Base-by-base conservation (phyloP, 2,329 filamentous ascomycete genomes). In the Bipolaris cookei region DNA sequence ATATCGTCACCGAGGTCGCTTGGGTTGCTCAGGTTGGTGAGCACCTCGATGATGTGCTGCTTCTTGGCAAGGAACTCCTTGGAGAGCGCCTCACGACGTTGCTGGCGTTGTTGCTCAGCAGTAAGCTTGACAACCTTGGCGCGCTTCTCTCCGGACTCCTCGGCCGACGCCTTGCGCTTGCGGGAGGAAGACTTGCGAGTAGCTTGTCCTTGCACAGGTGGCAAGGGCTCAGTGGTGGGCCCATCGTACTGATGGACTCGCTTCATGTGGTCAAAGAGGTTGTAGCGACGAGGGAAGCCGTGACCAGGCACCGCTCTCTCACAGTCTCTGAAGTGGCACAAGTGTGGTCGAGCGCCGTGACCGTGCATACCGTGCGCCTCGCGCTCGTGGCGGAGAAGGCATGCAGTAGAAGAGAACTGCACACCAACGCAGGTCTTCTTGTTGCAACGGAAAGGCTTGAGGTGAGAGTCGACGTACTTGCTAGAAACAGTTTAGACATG, bases 391-490 rank as follows among this genome's bases (percentile, higher is more conserved):
- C 94, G 91, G 59, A 97, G 90, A 23, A 97, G 86, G 78, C 94
- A 97, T 34, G 94, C 94, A 61, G 94, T 97, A 38, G 94, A 97
- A 14, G 94, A 97, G 78, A 98, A 98, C 41, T 90, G 88, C 63
- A 92, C 87, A 73, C 92, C 90, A 76, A 91, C 87, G 80, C 94
- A 98, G 21, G 87, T 85, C 61, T 88, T 83, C 64, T 89, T 84
- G 86, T 95, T 96, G 89, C 94, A 98, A 59, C 91, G 89, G 81
- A 97, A 98, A 14, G 94, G 94, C 85, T 96, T 97, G 73, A 97
- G 79, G 80, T 98, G 94, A 25, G 94, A 97, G 79, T 98, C 94
- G 67, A 98, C 88, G 70, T 95, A 97, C 84, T 98, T 98, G 85
- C 93, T 97, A 75, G 38, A 18, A 39, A 21, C 10, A 25, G 10